Evolutionary conservation across 2,329 filamentous ascomycete species (phyloP).

Genomic region (Trichoderma cornu-damae): DNA sequence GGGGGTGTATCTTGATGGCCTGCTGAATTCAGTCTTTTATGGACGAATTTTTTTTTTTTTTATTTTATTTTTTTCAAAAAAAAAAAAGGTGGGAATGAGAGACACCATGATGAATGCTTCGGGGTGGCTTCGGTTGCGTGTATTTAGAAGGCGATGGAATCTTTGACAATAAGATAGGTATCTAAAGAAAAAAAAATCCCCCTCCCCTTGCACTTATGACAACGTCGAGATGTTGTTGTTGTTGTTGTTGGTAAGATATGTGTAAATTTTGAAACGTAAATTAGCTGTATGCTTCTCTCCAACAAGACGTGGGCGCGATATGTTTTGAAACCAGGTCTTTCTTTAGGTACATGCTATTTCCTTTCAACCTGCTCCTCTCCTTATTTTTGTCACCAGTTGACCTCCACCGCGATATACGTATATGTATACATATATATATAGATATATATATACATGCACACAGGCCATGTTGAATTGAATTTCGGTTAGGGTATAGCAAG

Average conservation of each 20-base stretch:
- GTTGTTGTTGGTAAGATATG: background rate
- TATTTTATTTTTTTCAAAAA: background rate
- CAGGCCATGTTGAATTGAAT: background rate
- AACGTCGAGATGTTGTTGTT: too few relatives aligned
- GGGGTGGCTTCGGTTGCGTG: background rate
- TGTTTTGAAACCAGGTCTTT: background rate
- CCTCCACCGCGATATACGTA: background rate
- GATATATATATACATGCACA: constrained; percentile 2
- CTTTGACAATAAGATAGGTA: background rate
- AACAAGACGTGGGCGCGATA: background rate
- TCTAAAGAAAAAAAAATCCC: too few relatives aligned
- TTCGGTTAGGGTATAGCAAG: constrained; percentile 2
- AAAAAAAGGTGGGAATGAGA: background rate
- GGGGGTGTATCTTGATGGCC: background rate
- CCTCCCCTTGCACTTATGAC: too few relatives aligned
- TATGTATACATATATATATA: too few relatives aligned
- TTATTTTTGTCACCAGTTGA: background rate
- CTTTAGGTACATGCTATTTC: background rate
- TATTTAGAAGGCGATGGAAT: background rate
- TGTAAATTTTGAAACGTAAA: background rate
- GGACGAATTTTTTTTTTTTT: too few relatives aligned
- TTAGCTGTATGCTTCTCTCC: background rate
- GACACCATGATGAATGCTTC: background rate
- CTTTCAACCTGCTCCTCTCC: background rate
- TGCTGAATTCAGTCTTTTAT: background rate